phyloP scores from a whole-genome alignment of 345 rosid species.

The Erodium maritimum region DNA sequence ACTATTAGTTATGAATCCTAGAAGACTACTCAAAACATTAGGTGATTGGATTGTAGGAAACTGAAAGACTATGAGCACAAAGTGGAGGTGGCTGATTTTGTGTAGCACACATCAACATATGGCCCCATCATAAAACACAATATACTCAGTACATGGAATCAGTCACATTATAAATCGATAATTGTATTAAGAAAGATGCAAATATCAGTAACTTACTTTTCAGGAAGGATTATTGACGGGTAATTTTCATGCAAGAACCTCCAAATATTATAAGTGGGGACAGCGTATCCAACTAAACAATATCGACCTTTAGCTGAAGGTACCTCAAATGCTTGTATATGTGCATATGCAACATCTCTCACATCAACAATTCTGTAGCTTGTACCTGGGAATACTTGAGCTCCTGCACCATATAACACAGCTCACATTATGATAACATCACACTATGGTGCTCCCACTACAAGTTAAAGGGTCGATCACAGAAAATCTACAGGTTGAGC shows the following conservation, averaged over 20 bases:
- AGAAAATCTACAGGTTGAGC: no score
- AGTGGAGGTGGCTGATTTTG: no score
- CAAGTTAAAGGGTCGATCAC: no score
- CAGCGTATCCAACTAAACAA: slow-evolving; percentile 17
- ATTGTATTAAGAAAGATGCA: no score
- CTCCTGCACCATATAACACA: slow-evolving; percentile 10
- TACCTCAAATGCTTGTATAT: slow-evolving; percentile 38
- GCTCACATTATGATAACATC: background rate
- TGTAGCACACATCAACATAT: no score
- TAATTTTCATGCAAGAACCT: slow-evolving; percentile 12
- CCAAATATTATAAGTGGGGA: slow-evolving; percentile 3
- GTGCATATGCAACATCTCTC: slow-evolving; percentile 45
- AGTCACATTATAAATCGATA: no score
- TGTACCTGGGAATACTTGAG: slow-evolving; percentile 2
- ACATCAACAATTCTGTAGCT: slow-evolving; percentile 30
- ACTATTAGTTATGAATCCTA: no score
- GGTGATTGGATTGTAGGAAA: no score
- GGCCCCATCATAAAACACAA: no score
- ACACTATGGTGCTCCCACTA: background rate
- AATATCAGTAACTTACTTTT: slow-evolving; percentile 14
- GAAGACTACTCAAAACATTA: no score
- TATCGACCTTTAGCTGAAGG: slow-evolving; percentile 36
- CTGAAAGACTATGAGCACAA: no score
- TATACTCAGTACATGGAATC: no score
- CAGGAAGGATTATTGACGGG: slow-evolving; percentile 15